Conservation (phyloP, 495 filamentous ascomycete genomes). For the Hypoxylon lienhwacheense region DNA sequence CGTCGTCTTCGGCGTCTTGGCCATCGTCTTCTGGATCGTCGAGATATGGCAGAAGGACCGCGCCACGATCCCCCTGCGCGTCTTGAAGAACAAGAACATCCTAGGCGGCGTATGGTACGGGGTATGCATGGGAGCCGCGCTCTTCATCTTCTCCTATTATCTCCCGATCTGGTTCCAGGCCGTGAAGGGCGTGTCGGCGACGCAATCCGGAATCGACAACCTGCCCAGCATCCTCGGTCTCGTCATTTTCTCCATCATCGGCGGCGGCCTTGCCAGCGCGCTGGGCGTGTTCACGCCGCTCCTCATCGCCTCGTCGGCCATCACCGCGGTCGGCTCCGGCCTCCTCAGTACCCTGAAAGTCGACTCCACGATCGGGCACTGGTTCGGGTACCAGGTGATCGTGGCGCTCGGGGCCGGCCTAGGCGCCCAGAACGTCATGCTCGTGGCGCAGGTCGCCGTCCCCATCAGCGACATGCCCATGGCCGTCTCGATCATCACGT, state of each 20-base stretch:
- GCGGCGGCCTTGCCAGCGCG: slow-evolving; percentile 61
- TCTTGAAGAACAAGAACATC: slow-evolving; percentile 23
- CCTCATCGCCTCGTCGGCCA: slow-evolving; percentile 47
- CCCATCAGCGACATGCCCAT: slow-evolving; percentile 15
- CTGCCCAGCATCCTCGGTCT: slow-evolving; percentile 70
- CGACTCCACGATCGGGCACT: slow-evolving; percentile 56
- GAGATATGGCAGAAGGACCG: slow-evolving; percentile 16
- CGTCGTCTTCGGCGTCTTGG: slow-evolving; percentile 68
- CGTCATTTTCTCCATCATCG: slow-evolving; percentile 62
- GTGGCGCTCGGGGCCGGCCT: slow-evolving; percentile 67
- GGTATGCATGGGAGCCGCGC: slow-evolving; percentile 32
- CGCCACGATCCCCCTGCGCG: slow-evolving; percentile 13
- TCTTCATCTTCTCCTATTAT: slow-evolving; percentile 66
- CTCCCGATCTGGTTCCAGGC: slow-evolving; percentile 91
- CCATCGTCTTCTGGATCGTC: slow-evolving; percentile 27
- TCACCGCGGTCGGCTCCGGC: slow-evolving; percentile 68
- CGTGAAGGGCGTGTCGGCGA: slow-evolving; percentile 69
- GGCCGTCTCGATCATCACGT: slow-evolving; percentile 14
- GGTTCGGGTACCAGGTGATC: slow-evolving; percentile 79
- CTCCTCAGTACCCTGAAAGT: slow-evolving; percentile 66
- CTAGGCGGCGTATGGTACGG: slow-evolving; percentile 17
- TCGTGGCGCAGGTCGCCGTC: slow-evolving; percentile 14
- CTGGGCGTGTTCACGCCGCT: slow-evolving; percentile 61
- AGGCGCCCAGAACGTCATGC: slow-evolving; percentile 22
- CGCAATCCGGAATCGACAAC: slow-evolving; percentile 74